Evolutionary conservation across 306 rosid species (phyloP).

Genomic region (Senna tora): DNA sequence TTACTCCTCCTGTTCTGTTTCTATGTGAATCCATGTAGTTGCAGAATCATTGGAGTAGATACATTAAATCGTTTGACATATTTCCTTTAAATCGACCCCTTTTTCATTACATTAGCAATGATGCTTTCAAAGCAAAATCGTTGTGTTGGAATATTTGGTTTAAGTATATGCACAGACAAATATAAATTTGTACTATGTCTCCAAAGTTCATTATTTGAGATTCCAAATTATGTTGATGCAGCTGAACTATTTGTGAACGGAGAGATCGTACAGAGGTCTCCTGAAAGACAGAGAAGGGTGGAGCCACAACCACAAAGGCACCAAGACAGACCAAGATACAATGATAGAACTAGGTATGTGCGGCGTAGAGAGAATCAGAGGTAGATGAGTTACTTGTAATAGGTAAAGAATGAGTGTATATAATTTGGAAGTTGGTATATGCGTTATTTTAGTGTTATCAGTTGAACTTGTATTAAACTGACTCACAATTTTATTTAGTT

Average conservation of each 20-base stretch:
- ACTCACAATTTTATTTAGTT: no score
- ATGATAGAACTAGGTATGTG: slow-evolving; percentile 80
- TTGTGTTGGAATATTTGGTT: background rate
- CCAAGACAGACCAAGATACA: slow-evolving; percentile 89
- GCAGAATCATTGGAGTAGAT: slow-evolving; percentile 52
- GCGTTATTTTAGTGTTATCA: background rate
- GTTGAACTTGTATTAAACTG: no score
- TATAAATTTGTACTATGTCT: background rate
- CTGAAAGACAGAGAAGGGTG: slow-evolving; percentile 95
- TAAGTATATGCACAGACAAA: background rate
- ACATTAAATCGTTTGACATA: slow-evolving; percentile 24
- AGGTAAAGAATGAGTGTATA: background rate
- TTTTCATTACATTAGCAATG: background rate
- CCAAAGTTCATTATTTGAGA: background rate
- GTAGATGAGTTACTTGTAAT: slow-evolving; percentile 37
- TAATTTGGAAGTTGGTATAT: background rate
- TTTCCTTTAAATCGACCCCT: background rate
- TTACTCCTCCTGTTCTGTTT: slow-evolving; percentile 50
- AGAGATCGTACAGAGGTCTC: slow-evolving; percentile 90
- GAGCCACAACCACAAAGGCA: slow-evolving; percentile 91
- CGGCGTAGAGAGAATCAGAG: slow-evolving; percentile 70
- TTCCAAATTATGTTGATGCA: slow-evolving; percentile 46
- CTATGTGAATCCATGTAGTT: slow-evolving; percentile 37
- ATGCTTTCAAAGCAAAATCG: background rate
- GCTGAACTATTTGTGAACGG: slow-evolving; percentile 93